Evolutionary conservation across 768 basidiomycete genomes (phyloP).

Genomic region (Lanmaoa rubissima): DNA sequence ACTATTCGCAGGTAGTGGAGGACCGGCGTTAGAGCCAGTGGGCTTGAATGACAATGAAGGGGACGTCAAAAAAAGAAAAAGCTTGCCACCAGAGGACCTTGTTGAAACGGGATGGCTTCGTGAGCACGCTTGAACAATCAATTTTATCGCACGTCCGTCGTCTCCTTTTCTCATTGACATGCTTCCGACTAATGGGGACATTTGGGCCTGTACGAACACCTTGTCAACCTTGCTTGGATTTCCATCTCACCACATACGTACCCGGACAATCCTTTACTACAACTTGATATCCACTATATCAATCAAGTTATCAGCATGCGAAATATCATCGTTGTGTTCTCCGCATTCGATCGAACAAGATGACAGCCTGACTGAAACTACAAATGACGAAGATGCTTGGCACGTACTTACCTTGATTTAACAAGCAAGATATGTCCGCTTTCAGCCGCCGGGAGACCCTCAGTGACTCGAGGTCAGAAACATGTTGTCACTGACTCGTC

Average conservation of each 20-base stretch:
- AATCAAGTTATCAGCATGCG: neutral
- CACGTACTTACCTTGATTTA: slow-evolving; percentile 4
- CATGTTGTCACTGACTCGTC: neutral
- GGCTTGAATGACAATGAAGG: neutral
- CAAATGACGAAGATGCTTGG: neutral
- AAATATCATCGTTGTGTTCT: neutral
- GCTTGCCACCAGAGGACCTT: neutral
- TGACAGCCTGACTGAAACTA: neutral
- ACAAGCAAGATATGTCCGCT: slow-evolving; percentile 5
- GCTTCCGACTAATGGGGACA: neutral
- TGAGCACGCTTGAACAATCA: neutral
- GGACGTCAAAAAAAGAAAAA: neutral
- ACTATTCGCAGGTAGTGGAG: no score
- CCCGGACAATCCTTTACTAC: neutral
- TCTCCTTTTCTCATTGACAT: neutral
- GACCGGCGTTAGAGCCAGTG: neutral
- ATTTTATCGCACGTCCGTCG: neutral
- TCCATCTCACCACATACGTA: neutral
- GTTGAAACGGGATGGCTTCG: neutral
- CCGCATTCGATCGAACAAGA: neutral
- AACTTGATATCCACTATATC: neutral
- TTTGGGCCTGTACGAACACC: neutral
- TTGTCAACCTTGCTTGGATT: neutral
- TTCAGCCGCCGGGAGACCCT: neutral
- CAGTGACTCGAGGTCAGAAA: slow-evolving; percentile 4